Base-by-base conservation (phyloP, 2,329 filamentous ascomycete species). In the Neofusicoccum sp. region DNA sequence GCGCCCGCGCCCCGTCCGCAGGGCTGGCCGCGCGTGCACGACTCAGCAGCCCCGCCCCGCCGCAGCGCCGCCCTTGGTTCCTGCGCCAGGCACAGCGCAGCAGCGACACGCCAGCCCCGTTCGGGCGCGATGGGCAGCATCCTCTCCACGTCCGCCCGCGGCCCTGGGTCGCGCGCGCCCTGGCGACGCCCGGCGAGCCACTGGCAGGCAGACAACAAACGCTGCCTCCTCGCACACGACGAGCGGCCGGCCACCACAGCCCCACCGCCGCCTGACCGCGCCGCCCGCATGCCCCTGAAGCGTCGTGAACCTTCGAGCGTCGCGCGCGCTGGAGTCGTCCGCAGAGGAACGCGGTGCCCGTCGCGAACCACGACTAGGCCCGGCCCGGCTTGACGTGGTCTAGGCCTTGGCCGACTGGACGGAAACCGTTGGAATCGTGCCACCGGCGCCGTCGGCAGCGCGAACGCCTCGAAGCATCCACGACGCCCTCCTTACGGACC, bases 31-130 rank as follows among this genome's bases (percentile, higher is more conserved):
- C 47, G 7, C 5, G 30, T n/a, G 20, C 36, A 12, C 34, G 49
- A 53, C 49, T 53, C 49, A 53, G 49, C 49, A 53, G 33, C 49
- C 49, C 51, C 51, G 38, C 48, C 48, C 26, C 30, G 16, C 33
- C 26, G 20, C 48, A 38, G 34, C 34, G 12, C 28, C 20, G 34
- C 49, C 49, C 49, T 53, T 40, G 49, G 49, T 53, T 53, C 49
- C 49, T 40, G 49, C 34, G 49, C 49, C 49, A 12, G 49, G 49
- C 49, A 38, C 34, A 28, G 49, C 7, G 14, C 34, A 53, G 34
- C 49, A n/a, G n/a, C 30, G 45, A 31, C 24, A 33, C 45, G 45
- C 45, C 45, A 48, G 24, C 45, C 45, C 45, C 30, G 20, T 40
- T 53, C 20, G 48, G 48, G 16, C 31, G 12, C 48, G 48, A 36